Percentiles rank a stretch among this genome's conserved stretches.
These are phyloP conservation scores for Polygonum maritimum DNA, from an alignment of 148 eudicot species.

Conservation along the genomic window DNA sequence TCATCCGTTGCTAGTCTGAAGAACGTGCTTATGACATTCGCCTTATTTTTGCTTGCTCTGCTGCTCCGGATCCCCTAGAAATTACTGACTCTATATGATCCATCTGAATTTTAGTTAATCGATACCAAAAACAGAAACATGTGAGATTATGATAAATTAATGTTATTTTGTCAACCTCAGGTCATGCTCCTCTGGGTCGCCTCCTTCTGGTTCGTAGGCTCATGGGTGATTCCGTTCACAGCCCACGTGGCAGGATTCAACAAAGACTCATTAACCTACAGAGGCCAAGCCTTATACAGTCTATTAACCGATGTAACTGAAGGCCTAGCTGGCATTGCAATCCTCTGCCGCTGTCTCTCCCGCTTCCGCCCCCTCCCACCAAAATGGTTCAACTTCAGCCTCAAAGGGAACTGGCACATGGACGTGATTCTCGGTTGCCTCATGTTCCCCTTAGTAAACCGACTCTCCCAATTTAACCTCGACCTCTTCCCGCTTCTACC, in stretches of 20 bases:
- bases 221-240: constrained; percentile 81
- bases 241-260: constrained; percentile 63
- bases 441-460: constrained; percentile 77
- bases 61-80: neutral
- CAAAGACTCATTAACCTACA: constrained; percentile 56
- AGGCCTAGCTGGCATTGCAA: constrained; percentile 71
- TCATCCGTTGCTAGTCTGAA: neutral
- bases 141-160: neutral
- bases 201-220: constrained; percentile 76
- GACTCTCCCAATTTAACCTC: constrained; percentile 70
- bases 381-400: constrained; percentile 67
- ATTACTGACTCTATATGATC: neutral
- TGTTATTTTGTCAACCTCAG: constrained; percentile 26
- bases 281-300: constrained; percentile 84
- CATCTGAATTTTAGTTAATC: neutral
- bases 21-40: neutral
- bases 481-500: constrained; percentile 56
- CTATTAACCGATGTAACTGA: constrained; percentile 66
- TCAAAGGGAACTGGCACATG: constrained; percentile 64
- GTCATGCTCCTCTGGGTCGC: constrained; percentile 67
- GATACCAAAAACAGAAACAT: neutral
- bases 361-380: constrained; percentile 71
- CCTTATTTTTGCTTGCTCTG: neutral
- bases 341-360: constrained; percentile 59
- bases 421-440: constrained; percentile 76